Evolutionary conservation across 495 filamentous ascomycete genomes (phyloP).

Genomic region (Lepraria neglecta): DNA sequence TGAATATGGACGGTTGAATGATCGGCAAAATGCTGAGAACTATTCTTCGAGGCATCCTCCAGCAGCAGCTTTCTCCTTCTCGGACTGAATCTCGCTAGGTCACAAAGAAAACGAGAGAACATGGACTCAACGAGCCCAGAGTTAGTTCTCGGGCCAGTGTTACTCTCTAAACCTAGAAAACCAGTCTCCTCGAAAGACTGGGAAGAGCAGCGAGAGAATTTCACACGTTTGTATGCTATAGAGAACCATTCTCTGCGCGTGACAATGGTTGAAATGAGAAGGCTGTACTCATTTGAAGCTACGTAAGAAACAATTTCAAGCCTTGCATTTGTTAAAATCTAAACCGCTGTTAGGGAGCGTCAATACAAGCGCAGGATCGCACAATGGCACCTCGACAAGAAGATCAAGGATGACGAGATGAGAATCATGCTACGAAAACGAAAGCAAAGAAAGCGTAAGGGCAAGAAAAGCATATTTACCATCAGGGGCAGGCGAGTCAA

Average conservation of each 20-base stretch:
- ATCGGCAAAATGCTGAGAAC: too few species aligned
- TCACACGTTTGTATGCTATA: background rate
- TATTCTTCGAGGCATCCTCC: too few species aligned
- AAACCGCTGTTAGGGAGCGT: background rate
- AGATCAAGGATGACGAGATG: constrained; percentile 1
- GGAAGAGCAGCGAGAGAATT: constrained; percentile 1
- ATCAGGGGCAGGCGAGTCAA: background rate
- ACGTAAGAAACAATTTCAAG: too few species aligned
- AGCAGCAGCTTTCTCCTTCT: too few species aligned
- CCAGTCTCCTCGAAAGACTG: background rate
- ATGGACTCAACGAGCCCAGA: too few species aligned
- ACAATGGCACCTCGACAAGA: constrained; percentile 5
- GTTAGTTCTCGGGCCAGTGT: too few species aligned
- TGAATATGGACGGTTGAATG: too few species aligned
- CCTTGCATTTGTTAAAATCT: background rate
- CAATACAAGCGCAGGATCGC: background rate
- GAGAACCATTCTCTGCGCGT: background rate
- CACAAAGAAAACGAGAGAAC: too few species aligned
- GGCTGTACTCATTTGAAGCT: too few species aligned
- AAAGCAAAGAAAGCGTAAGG: background rate
- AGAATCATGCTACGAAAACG: background rate
- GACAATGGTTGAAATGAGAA: too few species aligned
- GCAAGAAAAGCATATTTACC: background rate
- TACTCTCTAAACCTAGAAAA: background rate
- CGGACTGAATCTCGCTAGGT: too few species aligned